Conservation (phyloP, 345 rosid species). For the Rhodamnia argentea region DNA sequence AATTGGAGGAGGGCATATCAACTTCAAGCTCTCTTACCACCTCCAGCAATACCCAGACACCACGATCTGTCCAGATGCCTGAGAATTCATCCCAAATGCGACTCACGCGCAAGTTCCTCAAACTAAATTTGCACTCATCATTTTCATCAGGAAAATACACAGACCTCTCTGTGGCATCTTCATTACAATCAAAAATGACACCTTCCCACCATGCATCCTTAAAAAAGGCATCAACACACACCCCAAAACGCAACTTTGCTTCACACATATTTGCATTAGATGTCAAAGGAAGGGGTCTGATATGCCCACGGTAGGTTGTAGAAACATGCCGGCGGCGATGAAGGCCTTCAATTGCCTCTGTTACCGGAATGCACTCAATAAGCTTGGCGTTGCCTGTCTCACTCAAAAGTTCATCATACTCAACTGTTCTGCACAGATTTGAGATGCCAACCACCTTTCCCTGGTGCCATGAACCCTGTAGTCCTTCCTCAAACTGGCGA, state of each 20-base stretch:
- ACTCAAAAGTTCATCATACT: constrained; percentile 24
- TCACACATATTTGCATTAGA: background rate
- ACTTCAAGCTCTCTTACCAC: constrained; percentile 16
- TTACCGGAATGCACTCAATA: constrained; percentile 20
- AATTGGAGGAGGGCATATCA: constrained; percentile 10
- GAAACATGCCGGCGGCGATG: constrained; percentile 21
- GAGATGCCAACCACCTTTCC: constrained; percentile 28
- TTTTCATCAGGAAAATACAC: constrained; percentile 38
- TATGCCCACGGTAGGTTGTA: constrained; percentile 23
- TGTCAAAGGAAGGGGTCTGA: constrained; percentile 17
- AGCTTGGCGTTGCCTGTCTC: constrained; percentile 19
- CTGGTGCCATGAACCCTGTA: constrained; percentile 31
- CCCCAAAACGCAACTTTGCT: constrained; percentile 16
- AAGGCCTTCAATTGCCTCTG: constrained; percentile 28
- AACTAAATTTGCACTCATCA: constrained; percentile 13
- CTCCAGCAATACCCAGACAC: constrained; percentile 25
- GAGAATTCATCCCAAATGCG: constrained; percentile 29
- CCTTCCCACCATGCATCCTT: constrained; percentile 52
- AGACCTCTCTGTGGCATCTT: constrained; percentile 17
- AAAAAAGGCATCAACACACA: constrained; percentile 29
- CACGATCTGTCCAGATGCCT: constrained; percentile 23
- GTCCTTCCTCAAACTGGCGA: constrained; percentile 33
- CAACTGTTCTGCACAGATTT: constrained; percentile 12
- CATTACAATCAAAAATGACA: constrained; percentile 21
- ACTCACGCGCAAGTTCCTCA: constrained; percentile 12